phyloP scores from a whole-genome alignment of 345 rosid genomes.

The Corchorus olitorius region DNA sequence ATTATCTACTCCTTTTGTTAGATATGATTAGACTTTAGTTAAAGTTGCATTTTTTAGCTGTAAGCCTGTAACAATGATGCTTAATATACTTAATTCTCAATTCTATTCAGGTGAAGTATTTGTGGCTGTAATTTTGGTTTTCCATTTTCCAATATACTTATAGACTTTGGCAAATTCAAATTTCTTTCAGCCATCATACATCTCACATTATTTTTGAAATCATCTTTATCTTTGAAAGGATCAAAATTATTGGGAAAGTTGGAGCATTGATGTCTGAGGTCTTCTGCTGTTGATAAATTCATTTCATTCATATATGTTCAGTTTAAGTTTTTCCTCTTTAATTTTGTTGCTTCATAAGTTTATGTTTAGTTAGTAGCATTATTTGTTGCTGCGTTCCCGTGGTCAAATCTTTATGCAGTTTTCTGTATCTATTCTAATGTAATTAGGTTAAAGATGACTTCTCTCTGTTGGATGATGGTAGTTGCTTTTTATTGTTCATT shows the following conservation, averaged over 20 bases:
- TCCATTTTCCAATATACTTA: too few relatives aligned
- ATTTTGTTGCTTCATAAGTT: background rate
- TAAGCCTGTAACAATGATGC: background rate
- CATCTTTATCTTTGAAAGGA: background rate
- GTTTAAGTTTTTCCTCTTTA: background rate
- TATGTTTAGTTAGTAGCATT: background rate
- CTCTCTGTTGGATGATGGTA: background rate
- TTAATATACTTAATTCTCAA: background rate
- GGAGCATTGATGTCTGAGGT: conserved; percentile 10
- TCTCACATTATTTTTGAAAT: background rate
- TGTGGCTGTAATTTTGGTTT: background rate
- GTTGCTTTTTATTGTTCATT: background rate
- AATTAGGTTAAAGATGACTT: background rate
- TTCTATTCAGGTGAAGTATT: background rate
- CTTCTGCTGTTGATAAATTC: background rate
- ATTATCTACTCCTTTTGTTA: background rate
- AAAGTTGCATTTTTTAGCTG: background rate
- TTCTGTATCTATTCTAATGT: background rate
- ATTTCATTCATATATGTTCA: background rate
- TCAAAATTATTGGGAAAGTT: background rate
- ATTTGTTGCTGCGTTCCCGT: background rate
- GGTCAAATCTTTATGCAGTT: background rate
- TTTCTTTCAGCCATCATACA: too few relatives aligned
- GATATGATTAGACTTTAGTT: background rate
- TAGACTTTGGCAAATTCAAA: too few relatives aligned